phyloP scores from a whole-genome alignment of 2,329 filamentous ascomycete genomes.

The Colletotrichum aenigma region DNA sequence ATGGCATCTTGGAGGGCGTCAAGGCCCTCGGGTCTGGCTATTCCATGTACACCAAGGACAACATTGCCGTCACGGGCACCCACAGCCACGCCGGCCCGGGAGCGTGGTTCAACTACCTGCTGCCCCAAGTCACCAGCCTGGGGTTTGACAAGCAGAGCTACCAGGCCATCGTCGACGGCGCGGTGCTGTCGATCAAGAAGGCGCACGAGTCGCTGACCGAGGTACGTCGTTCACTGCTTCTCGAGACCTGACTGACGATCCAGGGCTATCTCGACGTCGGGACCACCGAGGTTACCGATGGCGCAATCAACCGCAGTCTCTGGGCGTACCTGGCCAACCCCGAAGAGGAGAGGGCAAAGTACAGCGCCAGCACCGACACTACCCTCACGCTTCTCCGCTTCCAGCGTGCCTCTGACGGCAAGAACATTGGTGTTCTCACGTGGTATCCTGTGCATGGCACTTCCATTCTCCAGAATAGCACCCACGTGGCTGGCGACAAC shows the following conservation, averaged over 20 bases:
- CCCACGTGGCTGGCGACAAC: conserved; percentile 90
- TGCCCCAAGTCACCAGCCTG: conserved; percentile 87
- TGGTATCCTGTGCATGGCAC: conserved; percentile 96
- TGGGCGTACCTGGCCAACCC: conserved; percentile 91
- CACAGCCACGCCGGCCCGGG: conserved; percentile 92
- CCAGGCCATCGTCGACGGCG: conserved; percentile 85
- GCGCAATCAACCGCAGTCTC: conserved; percentile 87
- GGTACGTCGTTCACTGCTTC: conserved; percentile 26
- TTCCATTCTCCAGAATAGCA: conserved; percentile 90
- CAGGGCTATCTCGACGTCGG: conserved; percentile 74
- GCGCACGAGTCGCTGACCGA: conserved; percentile 75
- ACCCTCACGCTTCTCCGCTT: conserved; percentile 80
- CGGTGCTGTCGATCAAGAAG: conserved; percentile 78
- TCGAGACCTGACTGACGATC: neutral
- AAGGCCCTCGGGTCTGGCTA: conserved; percentile 73
- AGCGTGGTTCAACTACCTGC: conserved; percentile 92
- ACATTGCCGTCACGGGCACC: conserved; percentile 88
- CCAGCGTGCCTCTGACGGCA: conserved; percentile 72
- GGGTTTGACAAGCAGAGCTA: conserved; percentile 90
- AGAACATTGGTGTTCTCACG: conserved; percentile 80
- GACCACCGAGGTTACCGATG: conserved; percentile 71
- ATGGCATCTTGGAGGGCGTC: conserved; percentile 84
- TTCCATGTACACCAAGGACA: conserved; percentile 75
- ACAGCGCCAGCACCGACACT: conserved; percentile 59
- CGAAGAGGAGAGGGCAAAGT: conserved; percentile 71